Evolutionary conservation across 2,329 filamentous ascomycete genomes (phyloP), one percentile per base, ranked within the genome.

Genomic region (Penicillium corylophilum): DNA sequence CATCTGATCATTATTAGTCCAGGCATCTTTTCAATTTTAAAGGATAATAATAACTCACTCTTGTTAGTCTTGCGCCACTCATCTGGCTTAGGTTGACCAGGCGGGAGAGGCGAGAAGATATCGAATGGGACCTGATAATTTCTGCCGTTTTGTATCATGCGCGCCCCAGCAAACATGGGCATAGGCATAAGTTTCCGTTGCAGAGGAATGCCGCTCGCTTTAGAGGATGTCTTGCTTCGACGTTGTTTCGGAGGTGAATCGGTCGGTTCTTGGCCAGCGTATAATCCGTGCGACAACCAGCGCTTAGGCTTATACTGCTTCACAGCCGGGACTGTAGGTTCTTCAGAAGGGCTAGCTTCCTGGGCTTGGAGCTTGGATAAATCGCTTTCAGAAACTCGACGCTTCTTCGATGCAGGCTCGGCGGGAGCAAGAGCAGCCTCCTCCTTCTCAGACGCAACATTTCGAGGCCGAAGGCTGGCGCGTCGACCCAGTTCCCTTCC

Each of bases 51-150:
- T 2, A 29, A 33, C 87, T 77, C 78, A 95, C 90, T 97, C 73
- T 89, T 94, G 57, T 90, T 92, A 62, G 94, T 87, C 70, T 93
- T 93, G 61, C 86, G 86, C 88, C 92, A 99, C 64, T 95, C 90
- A 60, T 95, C 87, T 1, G 93, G 92, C 72, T 95, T 96, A 22
- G 91, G 89, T 67, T 96, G 89, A 44, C 89, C 90, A 1, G 86
- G 84, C 3, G 90, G 88, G 18, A 95, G 81, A 2, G 93, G 93
- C 48, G 90, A 89, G 77, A 93, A 97, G 43, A 96, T 80, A 68
- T 96, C 88, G 65, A 85, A 96, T 0, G 94, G 94, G 26, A 99
- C 77, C 71, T 90, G 90, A 74, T 95, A 97, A 68, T 95, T 86
- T 45, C 88, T 81, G 13, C 87, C 87, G 53, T 82, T 78, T 48